Percentiles rank a stretch among this genome's conserved stretches.
Conservation (phyloP, 2,329 filamentous ascomycete species). For the Chalaropsis thielavioides region DNA sequence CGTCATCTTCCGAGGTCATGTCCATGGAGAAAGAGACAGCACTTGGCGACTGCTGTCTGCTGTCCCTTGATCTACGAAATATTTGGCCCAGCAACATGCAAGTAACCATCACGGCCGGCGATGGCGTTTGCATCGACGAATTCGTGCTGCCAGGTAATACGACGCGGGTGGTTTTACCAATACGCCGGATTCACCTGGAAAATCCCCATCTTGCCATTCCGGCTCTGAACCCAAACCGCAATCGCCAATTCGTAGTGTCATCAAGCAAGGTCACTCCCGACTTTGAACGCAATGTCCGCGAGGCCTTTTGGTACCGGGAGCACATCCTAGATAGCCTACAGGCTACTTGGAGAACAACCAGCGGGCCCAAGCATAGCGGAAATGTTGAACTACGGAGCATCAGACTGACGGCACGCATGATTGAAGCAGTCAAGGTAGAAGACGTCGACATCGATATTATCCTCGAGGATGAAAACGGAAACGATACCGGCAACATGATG, state of each 20-base stretch:
- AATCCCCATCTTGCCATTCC: slow-evolving; percentile 67
- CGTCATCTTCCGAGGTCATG: neutral
- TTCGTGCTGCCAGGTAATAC: slow-evolving; percentile 53
- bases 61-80: slow-evolving; percentile 75
- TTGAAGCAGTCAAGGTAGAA: slow-evolving; percentile 68
- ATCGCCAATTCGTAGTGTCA: slow-evolving; percentile 85
- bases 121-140: slow-evolving; percentile 37
- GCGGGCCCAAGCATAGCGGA: slow-evolving; percentile 42
- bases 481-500: slow-evolving; percentile 22
- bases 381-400: slow-evolving; percentile 63
- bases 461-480: slow-evolving; percentile 18
- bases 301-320: slow-evolving; percentile 86
- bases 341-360: slow-evolving; percentile 53
- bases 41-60: slow-evolving; percentile 44
- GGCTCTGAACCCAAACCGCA: slow-evolving; percentile 62
- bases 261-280: slow-evolving; percentile 65
- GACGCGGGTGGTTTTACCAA: slow-evolving; percentile 58
- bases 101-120: slow-evolving; percentile 44
- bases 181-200: slow-evolving; percentile 61
- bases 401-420: slow-evolving; percentile 60
- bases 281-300: slow-evolving; percentile 59
- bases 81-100: slow-evolving; percentile 72
- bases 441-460: slow-evolving; percentile 50
- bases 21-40: neutral
- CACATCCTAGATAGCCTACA: slow-evolving; percentile 56